Evolutionary conservation across 495 filamentous ascomycete genomes (phyloP), one percentile per base, ranked within the genome.

Genomic region (Wilcoxina mikolae): DNA sequence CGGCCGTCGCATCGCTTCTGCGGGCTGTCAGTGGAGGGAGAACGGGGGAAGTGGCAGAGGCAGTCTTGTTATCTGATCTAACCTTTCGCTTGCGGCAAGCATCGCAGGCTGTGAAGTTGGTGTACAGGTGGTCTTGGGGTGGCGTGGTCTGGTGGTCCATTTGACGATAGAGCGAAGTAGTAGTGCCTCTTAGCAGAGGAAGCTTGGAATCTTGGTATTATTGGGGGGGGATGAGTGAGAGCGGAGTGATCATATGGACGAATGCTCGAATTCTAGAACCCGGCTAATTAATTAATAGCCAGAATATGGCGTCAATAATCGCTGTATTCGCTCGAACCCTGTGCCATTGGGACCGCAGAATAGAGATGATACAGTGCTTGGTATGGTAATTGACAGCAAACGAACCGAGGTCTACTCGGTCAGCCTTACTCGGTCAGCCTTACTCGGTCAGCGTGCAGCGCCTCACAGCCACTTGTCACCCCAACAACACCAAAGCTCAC

Each of bases 51-150:
- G 23, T 24, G 3, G 12, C 24, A 3, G 9, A 15, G 20, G 27
- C n/a, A 49, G 7, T 49, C 1, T 49, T 15, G 27, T 49, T 2
- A 49, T 27, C 20, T 49, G 46, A 27, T 49, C 35, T 15, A 12
- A 49, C 46, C 25, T 52, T 52, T 17, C 49, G 49, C 20, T 41
- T 52, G 22, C 49, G 49, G 22, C 49, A 52, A n/a, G 49, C 49
- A 24, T 52, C 49, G 22, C 49, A 52, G n/a, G 49, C 49, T 23
- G 26, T 31, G 47, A 50, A 50, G 26, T 50, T 12, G 26, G 47
- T 33, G 22, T 27, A 25, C n/a, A 46, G 11, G 2, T 24, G 43
- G 2, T 10, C 15, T 17, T 20, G 43, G 11, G 22, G n/a, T 7
- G 43, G 11, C 2, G 43, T 18, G 43, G 12, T 39, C 20, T 39